Base-by-base conservation (phyloP, 208 protist species). In the Entamoeba invadens region DNA sequence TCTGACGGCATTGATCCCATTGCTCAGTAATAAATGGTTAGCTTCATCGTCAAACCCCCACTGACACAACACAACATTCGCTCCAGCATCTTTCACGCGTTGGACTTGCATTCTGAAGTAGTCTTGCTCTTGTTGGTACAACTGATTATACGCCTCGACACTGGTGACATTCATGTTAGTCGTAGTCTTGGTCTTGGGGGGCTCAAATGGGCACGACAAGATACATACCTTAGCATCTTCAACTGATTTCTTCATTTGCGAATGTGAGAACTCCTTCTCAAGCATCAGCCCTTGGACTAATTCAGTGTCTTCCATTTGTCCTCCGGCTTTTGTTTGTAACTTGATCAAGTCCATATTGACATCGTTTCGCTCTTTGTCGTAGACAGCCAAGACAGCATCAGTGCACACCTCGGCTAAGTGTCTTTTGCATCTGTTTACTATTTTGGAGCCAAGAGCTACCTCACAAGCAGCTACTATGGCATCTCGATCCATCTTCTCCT, bases 31-130 rank as follows among this genome's bases (percentile, higher is more conserved):
- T n/a, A 99, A 97, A 96, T 99, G 99, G 96, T 99, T 99, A n/a
- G 99, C 99, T 96, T 99, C 99, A 96, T 99, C 99, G 96, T 99
- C 99, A 95, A 99, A 99, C 93, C 99, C 99, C 99, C 99, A 99
- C 97, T 99, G 99, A 96, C 99, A 99, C 95, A 99, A 97, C 93
- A 99, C 98, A 31, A 99, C 96, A 94, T 98, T 99, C 21, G 98
- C 97, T 45, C 99, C 99, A 45, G 97, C 96, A 25, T 98, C 97
- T 96, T 99, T 99, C 94, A 97, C 92, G 45, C 95, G 47, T 38
- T 96, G 16, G 68, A 98, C 95, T 96, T 98, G 98, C 38, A 99
- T 96, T 44, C 96, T 95, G 96, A 99, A 99, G 96, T 99, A 99
- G 93, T 98, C 96, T 95, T 99, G 98, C 97, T 99, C 99, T 93